phyloP scores from a whole-genome alignment of 2,329 filamentous ascomycete species.

The Ophiostoma fasciatum region DNA sequence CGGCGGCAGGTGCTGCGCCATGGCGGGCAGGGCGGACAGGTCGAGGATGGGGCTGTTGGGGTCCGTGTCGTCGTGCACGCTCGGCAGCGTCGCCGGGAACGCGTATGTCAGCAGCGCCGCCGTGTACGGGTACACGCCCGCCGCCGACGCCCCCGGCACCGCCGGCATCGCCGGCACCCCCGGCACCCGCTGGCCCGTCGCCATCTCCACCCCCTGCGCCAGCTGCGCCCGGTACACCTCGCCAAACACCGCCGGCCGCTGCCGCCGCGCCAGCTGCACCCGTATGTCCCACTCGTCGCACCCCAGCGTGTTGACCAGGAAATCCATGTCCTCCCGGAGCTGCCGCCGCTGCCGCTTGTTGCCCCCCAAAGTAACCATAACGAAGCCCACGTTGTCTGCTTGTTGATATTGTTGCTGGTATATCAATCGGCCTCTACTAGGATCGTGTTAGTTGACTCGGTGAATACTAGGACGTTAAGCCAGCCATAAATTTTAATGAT shows the following conservation, averaged over 20 bases:
- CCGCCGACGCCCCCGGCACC: background rate
- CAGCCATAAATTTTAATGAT: too few species aligned
- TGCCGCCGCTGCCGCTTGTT: background rate
- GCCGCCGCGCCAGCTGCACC: background rate
- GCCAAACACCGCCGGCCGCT: slow-evolving; percentile 2
- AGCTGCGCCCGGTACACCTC: slow-evolving; percentile 3
- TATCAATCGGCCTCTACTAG: background rate
- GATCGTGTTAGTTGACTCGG: background rate
- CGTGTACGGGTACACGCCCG: background rate
- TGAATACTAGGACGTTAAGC: too few species aligned
- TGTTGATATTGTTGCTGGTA: too few species aligned
- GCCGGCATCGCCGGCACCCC: background rate
- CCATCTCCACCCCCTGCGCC: background rate
- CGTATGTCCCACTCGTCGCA: background rate
- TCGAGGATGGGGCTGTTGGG: background rate
- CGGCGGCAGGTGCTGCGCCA: background rate
- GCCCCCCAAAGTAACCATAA: too few species aligned
- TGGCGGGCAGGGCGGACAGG: background rate
- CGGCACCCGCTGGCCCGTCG: background rate
- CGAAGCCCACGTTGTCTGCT: too few species aligned
- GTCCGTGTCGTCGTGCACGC: background rate
- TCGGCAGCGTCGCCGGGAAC: background rate
- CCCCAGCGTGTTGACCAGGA: background rate
- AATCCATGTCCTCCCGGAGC: background rate
- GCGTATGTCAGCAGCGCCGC: background rate